Evolutionary conservation across 148 eudicot species (phyloP), one percentile per base, ranked within the genome.

Genomic region (Dianthus caryophyllus): DNA sequence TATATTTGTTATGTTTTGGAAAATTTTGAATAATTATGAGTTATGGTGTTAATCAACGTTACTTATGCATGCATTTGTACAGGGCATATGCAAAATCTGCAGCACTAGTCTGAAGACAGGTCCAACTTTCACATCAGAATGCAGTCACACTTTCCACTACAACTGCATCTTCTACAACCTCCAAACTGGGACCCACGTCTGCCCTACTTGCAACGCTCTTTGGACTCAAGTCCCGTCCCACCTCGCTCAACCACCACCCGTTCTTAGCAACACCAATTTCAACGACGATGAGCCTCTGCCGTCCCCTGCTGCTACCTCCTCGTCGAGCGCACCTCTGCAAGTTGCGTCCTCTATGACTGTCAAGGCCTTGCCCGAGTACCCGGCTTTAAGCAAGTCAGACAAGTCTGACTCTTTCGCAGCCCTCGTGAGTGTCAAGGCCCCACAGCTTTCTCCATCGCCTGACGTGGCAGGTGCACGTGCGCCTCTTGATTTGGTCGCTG

Each of bases 401-500:
- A 18, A 48, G 36, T 60, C 57, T 2, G 66, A 53, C 30, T 61
- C 79, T 1, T 79, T 73, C 43, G 43, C 75, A 11, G 79, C 69
- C 22, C 75, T 79, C 17, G 57, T 65, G n/a, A 43, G 57, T 25
- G 52, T 79, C 16, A 61, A 30, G 14, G 83, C 79, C 11, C 79
- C 73, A 13, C 47, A 61, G 43, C 24, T 75, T 51, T 68, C 72
- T 0, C 47, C 63, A 2, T 72, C 61, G n/a, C 22, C 48, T 22
- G 73, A 62, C 18, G n/a, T 53, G 48, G 55, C 71, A 13, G 29
- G 21, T 8, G 27, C 64, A 5, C 77, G 79, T 4, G 81, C 82
- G 0, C 75, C 82, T 10, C 70, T 81, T 5, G 84, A 81, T 48
- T 77, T 81, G 20, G 77, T 81, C 22, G 80, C 82, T 0, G 77